Conservation (phyloP, 805 yeast genomes). For the Candida ascalaphidarum region DNA sequence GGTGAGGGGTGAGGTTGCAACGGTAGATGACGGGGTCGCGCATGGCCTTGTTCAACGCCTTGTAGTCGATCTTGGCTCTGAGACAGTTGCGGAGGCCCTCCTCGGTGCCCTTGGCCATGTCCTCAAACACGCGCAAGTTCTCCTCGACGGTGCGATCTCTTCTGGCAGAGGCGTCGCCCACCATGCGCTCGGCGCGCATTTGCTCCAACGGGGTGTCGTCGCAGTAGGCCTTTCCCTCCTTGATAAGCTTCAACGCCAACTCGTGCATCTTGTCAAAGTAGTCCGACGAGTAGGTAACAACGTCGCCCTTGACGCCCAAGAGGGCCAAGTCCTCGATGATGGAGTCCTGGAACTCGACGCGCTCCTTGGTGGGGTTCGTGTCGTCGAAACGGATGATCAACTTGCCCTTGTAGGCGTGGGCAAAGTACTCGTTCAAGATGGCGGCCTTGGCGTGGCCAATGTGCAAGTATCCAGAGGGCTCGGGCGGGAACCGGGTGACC, state of each 20-base stretch:
- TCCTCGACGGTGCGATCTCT: constrained; percentile 93
- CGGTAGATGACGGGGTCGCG: constrained; percentile 98
- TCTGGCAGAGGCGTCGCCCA: constrained; percentile 86
- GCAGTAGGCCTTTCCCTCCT: constrained; percentile 94
- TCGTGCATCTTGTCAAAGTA: constrained; percentile 91
- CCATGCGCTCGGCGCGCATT: constrained; percentile 99
- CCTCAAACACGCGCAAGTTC: constrained; percentile 78
- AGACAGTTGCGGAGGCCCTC: constrained; percentile 87
- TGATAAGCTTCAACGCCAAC: constrained; percentile 75
- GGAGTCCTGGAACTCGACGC: constrained; percentile 87
- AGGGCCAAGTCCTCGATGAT: constrained; percentile 87
- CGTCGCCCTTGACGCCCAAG: constrained; percentile 90
- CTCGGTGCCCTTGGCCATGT: constrained; percentile 92
- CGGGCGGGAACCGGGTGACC: constrained; percentile 99
- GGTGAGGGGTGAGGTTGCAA: constrained; percentile 96
- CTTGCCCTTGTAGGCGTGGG: constrained; percentile 92
- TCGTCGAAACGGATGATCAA: constrained; percentile 96
- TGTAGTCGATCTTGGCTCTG: constrained; percentile 93
- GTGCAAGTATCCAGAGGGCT: constrained; percentile 98
- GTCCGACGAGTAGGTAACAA: constrained; percentile 82
- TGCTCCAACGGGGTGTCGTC: constrained; percentile 91
- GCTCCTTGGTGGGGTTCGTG: constrained; percentile 96
- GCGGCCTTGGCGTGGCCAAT: constrained; percentile 99
- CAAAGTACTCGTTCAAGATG: constrained; percentile 90
- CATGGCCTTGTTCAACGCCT: constrained; percentile 85